Conservation (phyloP, 78 protist species). For the Protostelium mycophagum region DNA sequence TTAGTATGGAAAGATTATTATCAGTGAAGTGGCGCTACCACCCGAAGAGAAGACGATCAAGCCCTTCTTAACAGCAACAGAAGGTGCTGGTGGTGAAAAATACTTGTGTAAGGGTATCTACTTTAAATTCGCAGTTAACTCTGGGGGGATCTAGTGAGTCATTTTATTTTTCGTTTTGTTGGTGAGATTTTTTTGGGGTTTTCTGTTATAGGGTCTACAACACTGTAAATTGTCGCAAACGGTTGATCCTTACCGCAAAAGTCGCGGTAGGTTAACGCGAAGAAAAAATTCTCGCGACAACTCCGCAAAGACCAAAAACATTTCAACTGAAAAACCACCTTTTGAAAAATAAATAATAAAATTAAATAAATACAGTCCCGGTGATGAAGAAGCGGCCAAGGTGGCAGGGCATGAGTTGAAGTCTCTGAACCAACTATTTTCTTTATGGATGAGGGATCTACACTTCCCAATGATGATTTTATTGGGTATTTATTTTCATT, state of each 20-base stretch:
- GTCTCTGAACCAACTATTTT: conserved; percentile 28
- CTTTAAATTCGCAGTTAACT: conserved; percentile 42
- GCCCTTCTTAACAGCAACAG: conserved; percentile 14
- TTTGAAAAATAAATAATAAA: no score
- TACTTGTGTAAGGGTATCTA: conserved; percentile 55
- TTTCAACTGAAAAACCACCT: no score
- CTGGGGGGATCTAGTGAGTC: conserved; percentile 22
- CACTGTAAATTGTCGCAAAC: no score
- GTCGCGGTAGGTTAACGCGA: no score
- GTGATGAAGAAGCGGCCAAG: conserved; percentile 65
- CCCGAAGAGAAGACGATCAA: conserved; percentile 34
- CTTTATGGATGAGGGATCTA: conserved; percentile 51
- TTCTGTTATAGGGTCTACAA: no score
- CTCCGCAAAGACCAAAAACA: no score
- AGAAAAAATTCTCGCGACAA: no score
- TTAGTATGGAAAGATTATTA: conserved; percentile 65
- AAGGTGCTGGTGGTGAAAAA: conserved; percentile 50
- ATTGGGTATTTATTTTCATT: no score
- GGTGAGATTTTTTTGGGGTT: no score
- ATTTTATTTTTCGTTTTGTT: neutral
- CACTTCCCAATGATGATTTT: conserved; percentile 61
- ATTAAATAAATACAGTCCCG: conserved; percentile 1
- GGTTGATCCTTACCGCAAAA: no score
- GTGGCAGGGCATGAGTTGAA: conserved; percentile 64
- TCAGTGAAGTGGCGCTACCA: conserved; percentile 51